Base-by-base conservation (phyloP, 306 rosid genomes). In the Quillaja saponaria region DNA sequence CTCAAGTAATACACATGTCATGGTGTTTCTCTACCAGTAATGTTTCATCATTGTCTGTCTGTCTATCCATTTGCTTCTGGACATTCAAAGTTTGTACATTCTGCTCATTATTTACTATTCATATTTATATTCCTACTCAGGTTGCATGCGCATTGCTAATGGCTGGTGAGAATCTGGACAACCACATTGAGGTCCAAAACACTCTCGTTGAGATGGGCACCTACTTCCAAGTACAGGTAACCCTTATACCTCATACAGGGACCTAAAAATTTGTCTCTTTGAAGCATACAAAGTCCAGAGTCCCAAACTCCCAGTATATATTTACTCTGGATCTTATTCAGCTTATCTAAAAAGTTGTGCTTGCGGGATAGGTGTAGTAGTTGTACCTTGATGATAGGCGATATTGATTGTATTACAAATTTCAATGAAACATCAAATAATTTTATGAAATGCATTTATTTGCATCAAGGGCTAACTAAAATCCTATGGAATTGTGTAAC, bases 171-270 rank as follows among this genome's bases (percentile, higher is more conserved):
- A 65, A 78, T 68, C 63, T 82, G 57, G 87, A 82, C 20, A 72
- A 78, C 53, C 80, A 82, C 73, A 41, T 46, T 75, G 84, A 75
- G 38, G 81, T 78, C 10, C 75, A 82, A 71, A 72, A 75, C 54
- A 72, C 78, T 69, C 84, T 82, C 55, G 84, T 82, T 65, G 87
- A 82, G 38, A 82, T 82, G 87, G 84, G 84, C 44, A 71, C 80
- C 18, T 82, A 82, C 73, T 82, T 78, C 66, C 87, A 82, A 82
- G 87, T 82, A 39, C 87, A 78, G 87, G 87, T 78, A 74, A 38
- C 50, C 34, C n/a, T 55, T 54, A 25, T 42, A 13, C 14, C 8
- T 21, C 15, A 37, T n/a, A 55, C 37, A 8, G 14, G 20, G 47
- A 45, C 52, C 55, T 47, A 7, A 13, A 25, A 25, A 25, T 34